These are phyloP conservation scores for Tricholomella constricta DNA, from an alignment of 768 basidiomycete genomes.

Conservation along the genomic window DNA sequence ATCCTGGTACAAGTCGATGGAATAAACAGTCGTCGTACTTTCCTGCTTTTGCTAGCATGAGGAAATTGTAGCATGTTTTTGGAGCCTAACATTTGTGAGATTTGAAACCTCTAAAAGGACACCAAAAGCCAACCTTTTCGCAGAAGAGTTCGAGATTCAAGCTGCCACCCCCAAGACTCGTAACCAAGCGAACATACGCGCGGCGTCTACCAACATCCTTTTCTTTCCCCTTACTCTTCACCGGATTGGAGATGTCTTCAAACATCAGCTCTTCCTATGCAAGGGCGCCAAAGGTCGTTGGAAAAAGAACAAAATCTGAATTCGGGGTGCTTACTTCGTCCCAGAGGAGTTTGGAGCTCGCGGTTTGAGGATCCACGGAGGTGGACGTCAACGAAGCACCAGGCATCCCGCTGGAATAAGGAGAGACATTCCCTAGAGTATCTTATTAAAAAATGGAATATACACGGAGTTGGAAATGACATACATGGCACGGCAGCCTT, in stretches of 20 bases:
- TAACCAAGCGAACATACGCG: conserved; percentile 95
- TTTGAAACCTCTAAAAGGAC: not conserved
- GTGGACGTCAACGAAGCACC: conserved; percentile 96
- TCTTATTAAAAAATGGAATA: not conserved
- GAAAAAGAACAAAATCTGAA: not conserved
- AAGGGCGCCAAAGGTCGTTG: not conserved
- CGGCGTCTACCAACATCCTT: conserved; percentile 90
- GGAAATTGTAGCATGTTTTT: conserved; percentile 97
- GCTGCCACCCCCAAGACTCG: conserved; percentile 85
- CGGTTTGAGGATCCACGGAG: conserved; percentile 72
- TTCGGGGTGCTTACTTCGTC: conserved; percentile 69
- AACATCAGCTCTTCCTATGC: conserved; percentile 94
- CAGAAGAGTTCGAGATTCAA: conserved; percentile 85
- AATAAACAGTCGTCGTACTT: conserved; percentile 91
- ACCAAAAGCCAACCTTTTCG: conserved; percentile 64
- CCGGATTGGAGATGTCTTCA: conserved; percentile 81
- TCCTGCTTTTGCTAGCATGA: conserved; percentile 88
- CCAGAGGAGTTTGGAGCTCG: conserved; percentile 83
- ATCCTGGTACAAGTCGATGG: conserved; percentile 91
- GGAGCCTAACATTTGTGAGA: conserved; percentile 65
- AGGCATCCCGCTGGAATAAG: conserved; percentile 85
- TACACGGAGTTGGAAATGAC: conserved; percentile 19
- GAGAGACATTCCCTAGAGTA: conserved; percentile 80
- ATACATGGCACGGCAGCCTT: conserved; percentile 71
- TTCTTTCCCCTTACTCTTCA: conserved; percentile 88